Conservation (phyloP, 306 rosid genomes). For the Alnus rubra region DNA sequence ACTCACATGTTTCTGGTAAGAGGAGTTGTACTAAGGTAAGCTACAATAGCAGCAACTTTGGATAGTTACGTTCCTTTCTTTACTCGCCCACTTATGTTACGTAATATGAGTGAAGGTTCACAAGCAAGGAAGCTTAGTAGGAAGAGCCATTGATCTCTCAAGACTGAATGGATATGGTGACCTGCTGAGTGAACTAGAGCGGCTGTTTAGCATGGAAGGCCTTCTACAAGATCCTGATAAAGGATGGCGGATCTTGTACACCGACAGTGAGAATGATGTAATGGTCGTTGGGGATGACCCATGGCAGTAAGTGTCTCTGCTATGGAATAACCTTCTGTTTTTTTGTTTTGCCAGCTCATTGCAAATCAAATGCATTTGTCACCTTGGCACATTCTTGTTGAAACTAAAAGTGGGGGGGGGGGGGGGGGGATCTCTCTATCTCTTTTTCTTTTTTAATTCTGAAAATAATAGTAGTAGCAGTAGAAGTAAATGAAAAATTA, state of each 20-base stretch:
- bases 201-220: slow-evolving; percentile 93
- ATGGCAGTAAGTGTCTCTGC: slow-evolving; percentile 73
- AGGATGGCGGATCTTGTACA: slow-evolving; percentile 90
- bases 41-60: slow-evolving; percentile 49
- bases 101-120: slow-evolving; percentile 85
- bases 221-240: slow-evolving; percentile 71
- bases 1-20: slow-evolving; percentile 56
- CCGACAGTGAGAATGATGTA: slow-evolving; percentile 92
- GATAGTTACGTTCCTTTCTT: slow-evolving; percentile 44
- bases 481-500: neutral
- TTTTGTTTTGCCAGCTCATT: neutral
- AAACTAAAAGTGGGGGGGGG: neutral
- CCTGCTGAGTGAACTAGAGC: slow-evolving; percentile 79
- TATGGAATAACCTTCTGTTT: slow-evolving; percentile 20
- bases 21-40: slow-evolving; percentile 96
- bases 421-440: neutral
- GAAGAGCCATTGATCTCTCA: slow-evolving; percentile 96
- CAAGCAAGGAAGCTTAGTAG: slow-evolving; percentile 98
- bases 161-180: slow-evolving; percentile 75
- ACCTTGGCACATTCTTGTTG: neutral
- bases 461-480: neutral
- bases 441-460: neutral
- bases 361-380: neutral
- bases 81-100: slow-evolving; percentile 52
- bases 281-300: slow-evolving; percentile 98